Conservation (phyloP, 2,329 filamentous ascomycete species). For the Aspergillus melleus region DNA sequence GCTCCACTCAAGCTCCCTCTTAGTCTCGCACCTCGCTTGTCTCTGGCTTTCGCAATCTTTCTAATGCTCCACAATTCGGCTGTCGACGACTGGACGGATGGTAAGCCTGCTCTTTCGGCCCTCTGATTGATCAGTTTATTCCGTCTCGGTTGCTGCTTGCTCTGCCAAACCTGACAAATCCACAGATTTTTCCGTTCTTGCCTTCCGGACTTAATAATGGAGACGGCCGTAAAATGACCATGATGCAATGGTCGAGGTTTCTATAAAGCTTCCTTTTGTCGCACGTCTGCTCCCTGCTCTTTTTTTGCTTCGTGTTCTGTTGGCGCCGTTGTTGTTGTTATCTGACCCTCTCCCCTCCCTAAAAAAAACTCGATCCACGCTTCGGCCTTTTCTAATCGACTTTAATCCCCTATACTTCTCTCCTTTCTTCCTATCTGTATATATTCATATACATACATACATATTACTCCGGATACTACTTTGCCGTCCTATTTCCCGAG, state of each 20-base stretch:
- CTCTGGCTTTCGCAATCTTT: not conserved
- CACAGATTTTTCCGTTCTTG: slow-evolving; percentile 5
- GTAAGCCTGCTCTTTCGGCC: not conserved
- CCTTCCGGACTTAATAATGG: slow-evolving; percentile 15
- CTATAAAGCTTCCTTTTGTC: not conserved
- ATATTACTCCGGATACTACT: not conserved
- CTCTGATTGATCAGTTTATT: slow-evolving; percentile 15
- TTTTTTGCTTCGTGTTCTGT: not conserved
- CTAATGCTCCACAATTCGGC: slow-evolving; percentile 3
- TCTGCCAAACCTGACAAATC: slow-evolving; percentile 16
- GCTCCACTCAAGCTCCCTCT: slow-evolving; percentile 2
- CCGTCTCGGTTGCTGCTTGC: slow-evolving; percentile 4
- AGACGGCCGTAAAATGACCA: slow-evolving; percentile 7
- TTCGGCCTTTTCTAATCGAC: not conserved
- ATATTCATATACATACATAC: slow-evolving; percentile 8
- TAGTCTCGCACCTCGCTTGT: slow-evolving; percentile 1
- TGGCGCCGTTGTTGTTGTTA: not conserved
- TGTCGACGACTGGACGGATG: slow-evolving; percentile 6
- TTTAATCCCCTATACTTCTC: not conserved
- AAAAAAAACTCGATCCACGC: not conserved
- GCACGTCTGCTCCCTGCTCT: not conserved
- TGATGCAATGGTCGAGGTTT: slow-evolving; percentile 10
- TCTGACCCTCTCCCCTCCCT: slow-evolving; percentile 10
- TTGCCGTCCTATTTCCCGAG: not conserved
- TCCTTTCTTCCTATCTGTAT: slow-evolving; percentile 4